Evolutionary conservation across 2,329 filamentous ascomycete genomes (phyloP).

Genomic region (Allantophomopsis cytisporea): DNA sequence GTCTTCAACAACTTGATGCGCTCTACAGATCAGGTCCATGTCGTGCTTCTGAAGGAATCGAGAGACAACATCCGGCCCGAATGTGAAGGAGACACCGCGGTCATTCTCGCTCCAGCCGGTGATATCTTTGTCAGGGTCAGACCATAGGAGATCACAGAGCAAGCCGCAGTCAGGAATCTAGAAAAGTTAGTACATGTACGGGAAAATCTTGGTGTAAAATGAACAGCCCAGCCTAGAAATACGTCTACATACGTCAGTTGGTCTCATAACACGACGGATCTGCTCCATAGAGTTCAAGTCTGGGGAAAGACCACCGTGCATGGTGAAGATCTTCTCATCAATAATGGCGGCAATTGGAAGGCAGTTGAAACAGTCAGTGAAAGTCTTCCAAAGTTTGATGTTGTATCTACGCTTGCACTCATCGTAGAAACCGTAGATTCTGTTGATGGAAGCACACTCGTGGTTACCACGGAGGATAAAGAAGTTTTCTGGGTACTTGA

Average conservation of each 20-base stretch:
- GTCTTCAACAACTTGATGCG: constrained; percentile 97
- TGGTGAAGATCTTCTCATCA: constrained; percentile 99
- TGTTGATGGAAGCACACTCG: constrained; percentile 97
- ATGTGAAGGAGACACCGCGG: constrained; percentile 95
- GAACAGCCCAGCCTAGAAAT: no score
- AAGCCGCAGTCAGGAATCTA: constrained; percentile 97
- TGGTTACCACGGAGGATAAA: constrained; percentile 98
- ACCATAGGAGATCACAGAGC: constrained; percentile 96
- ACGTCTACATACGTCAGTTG: constrained; percentile 73
- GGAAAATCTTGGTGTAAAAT: constrained; percentile 3
- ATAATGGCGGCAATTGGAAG: constrained; percentile 97
- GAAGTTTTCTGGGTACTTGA: constrained; percentile 99
- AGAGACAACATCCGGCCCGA: constrained; percentile 92
- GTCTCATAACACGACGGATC: constrained; percentile 96
- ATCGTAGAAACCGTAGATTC: constrained; percentile 99
- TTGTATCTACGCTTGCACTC: constrained; percentile 99
- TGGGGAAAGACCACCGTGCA: constrained; percentile 95
- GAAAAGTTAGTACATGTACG: constrained; percentile 18
- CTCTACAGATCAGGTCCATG: constrained; percentile 98
- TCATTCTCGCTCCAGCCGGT: constrained; percentile 99
- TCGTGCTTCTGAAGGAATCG: constrained; percentile 98
- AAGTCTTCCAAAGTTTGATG: constrained; percentile 99
- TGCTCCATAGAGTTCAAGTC: constrained; percentile 99
- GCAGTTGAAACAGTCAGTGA: constrained; percentile 99
- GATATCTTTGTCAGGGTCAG: constrained; percentile 97